These are phyloP conservation scores for Malus hybrid DNA, from an alignment of 331 rosid genomes.

Conservation along the genomic window DNA sequence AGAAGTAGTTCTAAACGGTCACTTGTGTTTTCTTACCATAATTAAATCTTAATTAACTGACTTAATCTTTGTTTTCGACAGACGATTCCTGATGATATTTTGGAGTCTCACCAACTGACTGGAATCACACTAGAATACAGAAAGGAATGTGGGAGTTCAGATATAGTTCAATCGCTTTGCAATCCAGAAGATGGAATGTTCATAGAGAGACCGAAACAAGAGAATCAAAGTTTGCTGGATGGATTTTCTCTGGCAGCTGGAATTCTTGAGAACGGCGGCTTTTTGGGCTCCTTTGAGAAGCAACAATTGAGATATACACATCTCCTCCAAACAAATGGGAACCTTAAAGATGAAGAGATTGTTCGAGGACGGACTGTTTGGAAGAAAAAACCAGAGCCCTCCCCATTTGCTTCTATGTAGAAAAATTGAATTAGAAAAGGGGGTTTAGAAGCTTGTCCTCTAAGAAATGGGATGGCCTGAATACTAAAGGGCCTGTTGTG, in stretches of 20 bases:
- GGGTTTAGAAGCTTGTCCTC: background rate
- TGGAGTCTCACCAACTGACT: constrained; percentile 63
- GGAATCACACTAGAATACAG: constrained; percentile 66
- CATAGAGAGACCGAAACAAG: constrained; percentile 30
- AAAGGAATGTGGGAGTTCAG: constrained; percentile 81
- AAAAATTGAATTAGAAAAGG: background rate
- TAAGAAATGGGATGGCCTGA: background rate
- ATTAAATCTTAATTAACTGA: background rate
- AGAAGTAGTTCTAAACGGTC: background rate
- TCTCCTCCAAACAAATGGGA: constrained; percentile 55
- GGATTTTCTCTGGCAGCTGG: constrained; percentile 62
- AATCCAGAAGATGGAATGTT: constrained; percentile 59
- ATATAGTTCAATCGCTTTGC: constrained; percentile 71
- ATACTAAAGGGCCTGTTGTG: background rate
- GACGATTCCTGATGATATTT: constrained; percentile 61
- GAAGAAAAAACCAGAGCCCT: constrained; percentile 50
- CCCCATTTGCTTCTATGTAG: constrained; percentile 44
- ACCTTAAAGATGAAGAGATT: constrained; percentile 58
- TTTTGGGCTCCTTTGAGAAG: constrained; percentile 43
- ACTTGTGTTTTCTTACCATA: background rate
- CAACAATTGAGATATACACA: constrained; percentile 56
- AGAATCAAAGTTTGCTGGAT: constrained; percentile 32
- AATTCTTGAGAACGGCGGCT: constrained; percentile 49
- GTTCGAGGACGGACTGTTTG: constrained; percentile 78
- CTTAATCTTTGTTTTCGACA: constrained; percentile 24